Evolutionary conservation across 2,329 filamentous ascomycete species (phyloP).

Genomic region (Exophiala phaeomuriformis): DNA sequence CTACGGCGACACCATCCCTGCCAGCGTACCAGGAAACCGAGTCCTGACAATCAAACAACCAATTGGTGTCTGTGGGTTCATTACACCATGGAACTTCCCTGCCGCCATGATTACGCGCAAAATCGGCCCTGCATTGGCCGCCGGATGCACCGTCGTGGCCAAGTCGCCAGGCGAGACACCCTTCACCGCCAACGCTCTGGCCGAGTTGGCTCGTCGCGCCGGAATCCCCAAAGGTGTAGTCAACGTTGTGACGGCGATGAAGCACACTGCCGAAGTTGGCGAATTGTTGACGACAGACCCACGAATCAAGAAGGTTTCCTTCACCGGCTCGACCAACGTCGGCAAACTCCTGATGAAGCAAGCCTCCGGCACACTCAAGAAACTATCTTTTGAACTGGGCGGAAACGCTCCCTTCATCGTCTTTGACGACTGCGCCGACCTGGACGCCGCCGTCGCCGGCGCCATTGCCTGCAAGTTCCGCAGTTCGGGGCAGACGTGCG

Average conservation of each 20-base stretch:
- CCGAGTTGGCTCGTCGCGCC: slow-evolving; percentile 76
- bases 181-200: slow-evolving; percentile 78
- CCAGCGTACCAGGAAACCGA: slow-evolving; percentile 52
- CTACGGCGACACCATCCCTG: slow-evolving; percentile 56
- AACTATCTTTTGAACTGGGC: slow-evolving; percentile 81
- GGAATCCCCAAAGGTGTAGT: slow-evolving; percentile 86
- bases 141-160: slow-evolving; percentile 88
- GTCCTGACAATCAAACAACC: slow-evolving; percentile 60
- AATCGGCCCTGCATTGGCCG: slow-evolving; percentile 60
- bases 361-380: slow-evolving; percentile 74
- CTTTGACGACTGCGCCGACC: slow-evolving; percentile 79
- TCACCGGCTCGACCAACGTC: slow-evolving; percentile 68
- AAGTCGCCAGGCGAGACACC: slow-evolving; percentile 92
- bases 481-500: slow-evolving; percentile 90
- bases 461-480: slow-evolving; percentile 88
- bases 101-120: slow-evolving; percentile 49
- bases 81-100: slow-evolving; percentile 62
- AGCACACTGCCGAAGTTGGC: slow-evolving; percentile 75
- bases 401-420: slow-evolving; percentile 96
- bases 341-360: slow-evolving; percentile 83
- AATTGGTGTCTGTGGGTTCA: slow-evolving; percentile 59
- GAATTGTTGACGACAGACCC: slow-evolving; percentile 67
- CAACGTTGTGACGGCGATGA: slow-evolving; percentile 73
- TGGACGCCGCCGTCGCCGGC: slow-evolving; percentile 75
- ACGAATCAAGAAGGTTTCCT: slow-evolving; percentile 80